Evolutionary conservation across 2,329 filamentous ascomycete genomes (phyloP).

Genomic region (Aspergillus flavus): DNA sequence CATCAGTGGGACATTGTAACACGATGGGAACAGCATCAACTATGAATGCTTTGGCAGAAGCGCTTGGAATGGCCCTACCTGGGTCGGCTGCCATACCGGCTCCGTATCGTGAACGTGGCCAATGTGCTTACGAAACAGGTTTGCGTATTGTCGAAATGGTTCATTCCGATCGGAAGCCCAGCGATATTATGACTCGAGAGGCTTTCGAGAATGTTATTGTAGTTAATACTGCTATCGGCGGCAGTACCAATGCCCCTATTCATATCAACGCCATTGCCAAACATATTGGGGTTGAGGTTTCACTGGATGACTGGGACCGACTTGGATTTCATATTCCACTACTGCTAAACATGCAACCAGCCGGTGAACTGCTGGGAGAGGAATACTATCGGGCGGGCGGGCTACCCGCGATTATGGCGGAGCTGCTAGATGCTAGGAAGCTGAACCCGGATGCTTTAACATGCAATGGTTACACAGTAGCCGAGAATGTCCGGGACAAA

Average conservation of each 20-base stretch:
- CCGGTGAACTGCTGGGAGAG: slow-evolving; percentile 56
- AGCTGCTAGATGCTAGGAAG: slow-evolving; percentile 53
- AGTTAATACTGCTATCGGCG: slow-evolving; percentile 58
- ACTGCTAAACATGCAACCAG: slow-evolving; percentile 58
- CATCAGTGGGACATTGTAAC: slow-evolving; percentile 54
- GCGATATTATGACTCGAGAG: slow-evolving; percentile 57
- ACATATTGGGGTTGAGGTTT: slow-evolving; percentile 55
- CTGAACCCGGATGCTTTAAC: slow-evolving; percentile 49
- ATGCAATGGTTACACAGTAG: slow-evolving; percentile 51
- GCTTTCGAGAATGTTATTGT: slow-evolving; percentile 62
- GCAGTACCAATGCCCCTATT: slow-evolving; percentile 60
- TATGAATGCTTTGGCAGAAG: slow-evolving; percentile 57
- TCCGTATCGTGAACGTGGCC: slow-evolving; percentile 51
- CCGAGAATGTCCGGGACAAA: slow-evolving; percentile 48
- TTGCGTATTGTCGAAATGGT: slow-evolving; percentile 56
- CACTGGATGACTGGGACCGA: slow-evolving; percentile 57
- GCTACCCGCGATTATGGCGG: slow-evolving; percentile 56
- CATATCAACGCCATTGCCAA: slow-evolving; percentile 59
- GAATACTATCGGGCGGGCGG: slow-evolving; percentile 59
- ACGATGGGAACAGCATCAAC: slow-evolving; percentile 59
- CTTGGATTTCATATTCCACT: slow-evolving; percentile 55
- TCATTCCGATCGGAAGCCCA: slow-evolving; percentile 51
- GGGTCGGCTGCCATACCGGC: slow-evolving; percentile 57
- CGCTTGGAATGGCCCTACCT: slow-evolving; percentile 56
- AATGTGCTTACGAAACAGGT: slow-evolving; percentile 54